phyloP scores from a whole-genome alignment of 768 basidiomycete genomes.

The Roridomyces roridus region DNA sequence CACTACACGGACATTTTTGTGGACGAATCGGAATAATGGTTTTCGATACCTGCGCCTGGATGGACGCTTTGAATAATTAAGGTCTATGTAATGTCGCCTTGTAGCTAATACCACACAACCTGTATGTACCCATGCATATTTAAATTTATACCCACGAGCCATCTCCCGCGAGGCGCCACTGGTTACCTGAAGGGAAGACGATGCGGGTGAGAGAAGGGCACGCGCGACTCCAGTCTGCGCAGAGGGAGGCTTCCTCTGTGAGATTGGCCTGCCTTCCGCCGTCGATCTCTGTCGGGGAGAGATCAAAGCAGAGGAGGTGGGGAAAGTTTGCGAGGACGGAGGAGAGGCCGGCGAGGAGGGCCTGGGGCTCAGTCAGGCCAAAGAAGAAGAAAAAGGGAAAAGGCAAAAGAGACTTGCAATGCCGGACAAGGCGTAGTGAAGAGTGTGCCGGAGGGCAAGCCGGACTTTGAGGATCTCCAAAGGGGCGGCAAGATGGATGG shows the following conservation, averaged over 20 bases:
- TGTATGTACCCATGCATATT: conserved; percentile 1
- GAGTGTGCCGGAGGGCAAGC: conserved; percentile 68
- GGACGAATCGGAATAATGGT: conserved; percentile 71
- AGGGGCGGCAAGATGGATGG: conserved; percentile 53
- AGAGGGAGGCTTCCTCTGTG: conserved; percentile 58
- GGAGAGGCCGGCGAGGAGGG: conserved; percentile 64
- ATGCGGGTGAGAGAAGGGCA: conserved; percentile 60
- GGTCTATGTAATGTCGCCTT: conserved; percentile 14
- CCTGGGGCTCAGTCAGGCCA: conserved; percentile 41
- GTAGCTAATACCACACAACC: conserved; percentile 13
- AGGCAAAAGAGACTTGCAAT: conserved; percentile 62
- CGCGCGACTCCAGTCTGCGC: conserved; percentile 58
- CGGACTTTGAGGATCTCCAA: conserved; percentile 59
- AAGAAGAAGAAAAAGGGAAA: conserved; percentile 15
- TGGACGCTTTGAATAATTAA: conserved; percentile 13
- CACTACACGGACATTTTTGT: conserved; percentile 98
- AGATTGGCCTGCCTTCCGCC: conserved; percentile 48
- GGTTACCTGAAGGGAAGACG: conserved; percentile 61
- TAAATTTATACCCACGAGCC: conserved; percentile 34
- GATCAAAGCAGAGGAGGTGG: conserved; percentile 57
- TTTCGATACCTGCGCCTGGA: conserved; percentile 21
- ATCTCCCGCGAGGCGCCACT: conserved; percentile 50
- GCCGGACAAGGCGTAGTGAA: conserved; percentile 67
- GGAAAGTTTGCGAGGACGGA: conserved; percentile 58
- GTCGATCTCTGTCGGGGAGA: conserved; percentile 63